These are phyloP conservation scores for Ogataea parapolymorpha DNA, from an alignment of 805 yeast genomes.

Conservation along the genomic window DNA sequence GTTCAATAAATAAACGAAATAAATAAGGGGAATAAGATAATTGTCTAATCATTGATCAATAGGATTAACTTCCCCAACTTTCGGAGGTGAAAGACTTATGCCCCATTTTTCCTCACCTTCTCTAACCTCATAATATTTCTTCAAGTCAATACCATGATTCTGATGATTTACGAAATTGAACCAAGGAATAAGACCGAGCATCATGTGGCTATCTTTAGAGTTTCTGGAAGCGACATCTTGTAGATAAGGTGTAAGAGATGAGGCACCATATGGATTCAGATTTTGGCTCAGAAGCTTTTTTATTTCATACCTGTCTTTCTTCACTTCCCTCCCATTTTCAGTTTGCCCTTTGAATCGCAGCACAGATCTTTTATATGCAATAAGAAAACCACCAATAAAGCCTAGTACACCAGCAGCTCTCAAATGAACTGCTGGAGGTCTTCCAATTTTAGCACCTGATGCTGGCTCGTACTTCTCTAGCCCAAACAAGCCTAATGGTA, in stretches of 20 bases:
- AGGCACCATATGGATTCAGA: slow-evolving; percentile 60
- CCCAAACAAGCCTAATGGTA: slow-evolving; percentile 44
- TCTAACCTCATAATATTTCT: slow-evolving; percentile 54
- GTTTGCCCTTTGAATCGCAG: slow-evolving; percentile 74
- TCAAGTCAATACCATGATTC: slow-evolving; percentile 73
- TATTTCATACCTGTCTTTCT: slow-evolving; percentile 69
- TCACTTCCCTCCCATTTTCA: slow-evolving; percentile 70
- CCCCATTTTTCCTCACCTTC: slow-evolving; percentile 60
- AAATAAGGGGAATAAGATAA: too few species aligned
- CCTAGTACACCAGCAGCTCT: slow-evolving; percentile 66
- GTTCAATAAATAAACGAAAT: slow-evolving; percentile 20
- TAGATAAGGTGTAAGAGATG: slow-evolving; percentile 62
- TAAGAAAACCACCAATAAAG: slow-evolving; percentile 65
- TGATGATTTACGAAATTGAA: slow-evolving; percentile 80
- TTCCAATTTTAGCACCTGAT: slow-evolving; percentile 42
- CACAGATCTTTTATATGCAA: slow-evolving; percentile 65
- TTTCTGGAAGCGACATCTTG: slow-evolving; percentile 75
- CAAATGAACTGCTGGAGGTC: slow-evolving; percentile 52
- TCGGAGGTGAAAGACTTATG: slow-evolving; percentile 44
- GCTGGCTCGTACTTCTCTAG: slow-evolving; percentile 48
- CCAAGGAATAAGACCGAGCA: slow-evolving; percentile 68
- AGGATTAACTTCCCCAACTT: neutral
- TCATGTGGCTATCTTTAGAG: slow-evolving; percentile 65
- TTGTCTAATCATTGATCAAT: too few species aligned
- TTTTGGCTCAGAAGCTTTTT: slow-evolving; percentile 64